Base-by-base conservation (phyloP, 2,329 filamentous ascomycete species). In the Beauveria asiatica region DNA sequence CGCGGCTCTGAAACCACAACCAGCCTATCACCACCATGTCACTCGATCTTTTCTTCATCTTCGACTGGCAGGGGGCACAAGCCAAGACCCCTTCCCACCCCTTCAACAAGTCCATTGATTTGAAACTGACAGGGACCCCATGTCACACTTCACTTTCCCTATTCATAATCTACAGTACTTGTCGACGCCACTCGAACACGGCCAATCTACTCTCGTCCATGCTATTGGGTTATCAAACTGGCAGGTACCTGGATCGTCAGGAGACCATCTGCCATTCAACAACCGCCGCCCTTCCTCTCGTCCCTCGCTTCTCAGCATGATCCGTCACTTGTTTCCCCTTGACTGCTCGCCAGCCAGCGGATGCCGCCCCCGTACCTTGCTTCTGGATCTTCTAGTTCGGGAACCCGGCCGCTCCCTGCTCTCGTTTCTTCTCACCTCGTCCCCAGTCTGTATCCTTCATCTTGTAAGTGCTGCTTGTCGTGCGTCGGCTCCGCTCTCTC, bases 291-390 rank as follows among this genome's bases (percentile, higher is more conserved):
- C 8, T 17, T 2, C 21, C 58, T 55, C 23, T 50, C 23, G 39
- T 13, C 8, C 19, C 21, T 45, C 17, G n/a, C 51, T 27, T n/a
- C 9, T 49, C 53, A 25, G 17, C 46, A 57, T 49, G 13, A 30
- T 16, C 55, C 48, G 21, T 55, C 50, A 41, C 63, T 59, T 68
- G 70, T 74, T 70, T 71, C 54, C 44, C 69, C 45, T 52, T 44
- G 44, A 44, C 44, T 25, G 27, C 30, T 46, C 50, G 21, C 21
- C 16, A 46, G 50, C 42, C 50, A 48, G 42, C 54, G 30, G 49
- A 52, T 54, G 27, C 44, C 13, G 46, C 49, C 17, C 17, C 57
- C n/a, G 27, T 60, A n/a, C 45, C 42, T 60, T 54, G 58, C 33
- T 39, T 48, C 41, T 55, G 53, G 13, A 13, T 33, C 5, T 39